phyloP scores from a whole-genome alignment of 805 yeast genomes.

The Myxozyma sirexii region DNA sequence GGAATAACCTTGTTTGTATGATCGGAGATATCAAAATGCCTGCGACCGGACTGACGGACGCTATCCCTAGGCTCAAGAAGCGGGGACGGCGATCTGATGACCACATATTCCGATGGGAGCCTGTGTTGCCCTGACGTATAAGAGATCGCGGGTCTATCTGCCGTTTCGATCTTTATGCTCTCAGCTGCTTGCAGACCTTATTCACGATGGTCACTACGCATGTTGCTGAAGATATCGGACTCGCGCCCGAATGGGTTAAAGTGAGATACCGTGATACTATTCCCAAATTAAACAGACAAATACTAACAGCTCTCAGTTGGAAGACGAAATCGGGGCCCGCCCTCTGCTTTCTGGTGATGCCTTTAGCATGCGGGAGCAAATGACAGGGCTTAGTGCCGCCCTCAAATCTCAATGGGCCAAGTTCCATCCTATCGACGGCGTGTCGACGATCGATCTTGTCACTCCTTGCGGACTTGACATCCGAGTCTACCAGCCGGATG shows the following conservation, averaged over 20 bases:
- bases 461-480: slow-evolving; percentile 2
- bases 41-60: too few relatives aligned
- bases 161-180: too few relatives aligned
- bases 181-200: too few relatives aligned
- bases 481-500: slow-evolving; percentile 17
- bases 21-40: too few relatives aligned
- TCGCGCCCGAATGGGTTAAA: slow-evolving; percentile 15
- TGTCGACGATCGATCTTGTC: slow-evolving; percentile 2
- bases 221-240: slow-evolving; percentile 13
- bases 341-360: slow-evolving; percentile 11
- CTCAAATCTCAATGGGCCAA: slow-evolving; percentile 7
- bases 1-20: too few relatives aligned
- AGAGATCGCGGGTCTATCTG: too few relatives aligned
- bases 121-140: too few relatives aligned
- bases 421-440: slow-evolving; percentile 2
- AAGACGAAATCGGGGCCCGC: slow-evolving; percentile 1
- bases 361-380: slow-evolving; percentile 14
- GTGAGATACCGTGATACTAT: background rate
- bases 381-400: slow-evolving; percentile 3
- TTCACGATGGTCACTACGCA: background rate
- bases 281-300: background rate
- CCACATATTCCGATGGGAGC: too few relatives aligned
- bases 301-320: slow-evolving; percentile 1
- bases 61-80: too few relatives aligned
- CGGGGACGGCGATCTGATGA: too few relatives aligned